Evolutionary conservation across 179 eudicot species (phyloP).

Genomic region (Silene vulgaris): DNA sequence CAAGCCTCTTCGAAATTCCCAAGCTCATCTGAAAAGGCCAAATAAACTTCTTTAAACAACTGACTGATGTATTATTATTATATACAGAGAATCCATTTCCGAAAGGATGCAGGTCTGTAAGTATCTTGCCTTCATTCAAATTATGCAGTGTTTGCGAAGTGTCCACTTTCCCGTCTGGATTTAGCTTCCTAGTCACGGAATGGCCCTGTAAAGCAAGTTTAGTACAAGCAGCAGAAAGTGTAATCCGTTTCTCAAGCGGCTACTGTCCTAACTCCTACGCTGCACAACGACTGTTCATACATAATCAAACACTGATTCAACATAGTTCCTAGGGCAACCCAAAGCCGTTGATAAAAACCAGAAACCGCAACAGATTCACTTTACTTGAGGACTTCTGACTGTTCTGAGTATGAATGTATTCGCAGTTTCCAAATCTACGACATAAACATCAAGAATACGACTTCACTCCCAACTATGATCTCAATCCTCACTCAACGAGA

Average conservation of each 20-base stretch:
- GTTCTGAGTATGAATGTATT: too few relatives aligned
- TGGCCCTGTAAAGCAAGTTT: conserved; percentile 49
- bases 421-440: too few relatives aligned
- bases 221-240: not conserved
- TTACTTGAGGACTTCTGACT: too few relatives aligned
- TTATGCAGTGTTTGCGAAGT: conserved; percentile 72
- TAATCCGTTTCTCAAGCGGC: too few relatives aligned
- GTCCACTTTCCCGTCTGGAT: conserved; percentile 68
- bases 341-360: too few relatives aligned
- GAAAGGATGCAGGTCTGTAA: not conserved
- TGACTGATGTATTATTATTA: not conserved
- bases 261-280: too few relatives aligned
- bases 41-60: not conserved
- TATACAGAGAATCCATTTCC: not conserved
- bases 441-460: too few relatives aligned
- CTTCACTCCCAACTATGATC: too few relatives aligned
- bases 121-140: conserved; percentile 52
- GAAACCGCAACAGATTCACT: too few relatives aligned
- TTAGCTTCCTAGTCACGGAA: conserved; percentile 64
- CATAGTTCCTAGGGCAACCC: not conserved
- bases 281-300: too few relatives aligned
- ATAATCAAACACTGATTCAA: not conserved
- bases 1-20: conserved; percentile 58
- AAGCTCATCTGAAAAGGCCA: conserved; percentile 53
- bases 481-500: too few relatives aligned